A percentile compares a stretch with the other conserved stretches of the same genome.
These are phyloP conservation scores for Vicia sativa DNA, from an alignment of 306 rosid species.

Conservation along the genomic window DNA sequence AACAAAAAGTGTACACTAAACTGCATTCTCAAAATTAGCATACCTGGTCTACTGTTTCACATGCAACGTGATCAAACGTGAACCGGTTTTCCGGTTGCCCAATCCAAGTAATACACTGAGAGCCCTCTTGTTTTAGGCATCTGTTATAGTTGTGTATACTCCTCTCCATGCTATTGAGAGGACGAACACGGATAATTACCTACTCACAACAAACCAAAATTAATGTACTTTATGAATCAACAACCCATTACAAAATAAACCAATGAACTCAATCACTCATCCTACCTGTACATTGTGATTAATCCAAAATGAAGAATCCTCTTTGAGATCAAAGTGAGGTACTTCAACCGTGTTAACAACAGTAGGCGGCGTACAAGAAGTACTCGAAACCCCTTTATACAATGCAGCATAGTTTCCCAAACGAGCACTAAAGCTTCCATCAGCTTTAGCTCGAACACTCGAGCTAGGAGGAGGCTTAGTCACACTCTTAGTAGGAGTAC, in stretches of 20 bases:
- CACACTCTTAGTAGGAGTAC: conserved; percentile 87
- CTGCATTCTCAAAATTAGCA: conserved; percentile 24
- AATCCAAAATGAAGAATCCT: conserved; percentile 94
- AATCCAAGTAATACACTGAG: conserved; percentile 76
- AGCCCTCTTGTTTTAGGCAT: conserved; percentile 84
- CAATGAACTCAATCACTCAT: conserved; percentile 32
- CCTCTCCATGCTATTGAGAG: conserved; percentile 84
- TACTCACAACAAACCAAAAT: conserved; percentile 25
- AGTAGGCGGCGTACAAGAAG: conserved; percentile 47
- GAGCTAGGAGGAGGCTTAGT: conserved; percentile 70
- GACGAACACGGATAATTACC: conserved; percentile 97
- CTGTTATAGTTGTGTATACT: conserved; percentile 67
- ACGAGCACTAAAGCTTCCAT: conserved; percentile 60
- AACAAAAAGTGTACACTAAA: not conserved
- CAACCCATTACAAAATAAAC: not conserved
- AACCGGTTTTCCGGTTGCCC: conserved; percentile 88
- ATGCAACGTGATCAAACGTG: conserved; percentile 96
- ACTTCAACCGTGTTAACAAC: conserved; percentile 83
- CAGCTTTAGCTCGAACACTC: conserved; percentile 64
- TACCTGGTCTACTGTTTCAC: conserved; percentile 96
- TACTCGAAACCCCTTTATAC: conserved; percentile 75
- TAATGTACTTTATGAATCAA: not conserved
- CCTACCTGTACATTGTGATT: conserved; percentile 91
- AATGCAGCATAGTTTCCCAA: conserved; percentile 61
- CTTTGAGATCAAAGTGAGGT: conserved; percentile 96